Evolutionary conservation across 2,329 filamentous ascomycete genomes (phyloP), one percentile per base, ranked within the genome.

Genomic region (Sclerotiophoma versabilis): DNA sequence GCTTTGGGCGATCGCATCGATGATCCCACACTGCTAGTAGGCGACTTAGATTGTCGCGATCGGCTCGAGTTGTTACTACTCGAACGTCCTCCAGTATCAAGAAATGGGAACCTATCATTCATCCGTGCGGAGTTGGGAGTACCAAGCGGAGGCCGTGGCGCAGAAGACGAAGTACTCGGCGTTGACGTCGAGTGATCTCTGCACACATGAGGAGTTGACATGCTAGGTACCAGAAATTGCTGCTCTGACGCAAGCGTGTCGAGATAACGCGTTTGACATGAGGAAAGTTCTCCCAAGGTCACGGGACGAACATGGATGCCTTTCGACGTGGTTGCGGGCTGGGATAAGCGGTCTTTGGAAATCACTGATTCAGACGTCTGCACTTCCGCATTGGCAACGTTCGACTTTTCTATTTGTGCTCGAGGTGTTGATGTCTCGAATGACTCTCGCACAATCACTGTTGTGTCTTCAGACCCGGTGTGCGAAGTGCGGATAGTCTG

Each of bases 51-150:
- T 1, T 49, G 37, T 17, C 52, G 56, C 17, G 64, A 69, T 2
- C 49, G 49, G 6, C 47, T 60, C n/a, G 59, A 57, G n/a, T 63
- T 72, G 20, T 69, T 62, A 37, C 58, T 66, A 37, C 68, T 71
- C 1, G 67, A 63, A 2, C 62, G 58, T 22, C 73, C 69, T 15
- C 67, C 68, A 2, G 69, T 74, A 5, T 74, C 62, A n/a, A 80
- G 67, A 36, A 71, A 72, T 0, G 78, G 75, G 49, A 77, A 80
- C 0, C 77, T 73, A 14, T 79, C 78, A 30, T 80, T 79, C 77
- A 80, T 80, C 27, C 69, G 68, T 38, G 72, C 70, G 2, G 72
- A 73, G 12, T 54, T 58, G 2, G 62, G 66, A 4, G 56, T 69
- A 9, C 64, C 63, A 22, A 49, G 22, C 2, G 42, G 5, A 3